Evolutionary conservation across 257 asterid genomes (phyloP).

Genomic region (Primulina huaijiensis): DNA sequence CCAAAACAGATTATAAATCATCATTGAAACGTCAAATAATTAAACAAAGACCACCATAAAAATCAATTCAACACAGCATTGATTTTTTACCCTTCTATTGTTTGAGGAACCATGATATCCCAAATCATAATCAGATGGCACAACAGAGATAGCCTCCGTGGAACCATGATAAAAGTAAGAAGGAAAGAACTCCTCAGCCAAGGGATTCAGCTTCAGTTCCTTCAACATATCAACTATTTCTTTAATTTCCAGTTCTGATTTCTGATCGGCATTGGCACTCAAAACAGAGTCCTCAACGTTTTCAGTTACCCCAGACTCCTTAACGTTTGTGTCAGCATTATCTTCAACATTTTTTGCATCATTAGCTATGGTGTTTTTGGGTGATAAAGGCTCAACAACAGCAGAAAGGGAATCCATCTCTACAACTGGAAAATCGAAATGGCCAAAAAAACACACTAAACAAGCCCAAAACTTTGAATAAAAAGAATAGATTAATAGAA

Average conservation of each 20-base stretch:
- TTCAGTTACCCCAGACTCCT: constrained; percentile 36
- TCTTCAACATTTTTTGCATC: constrained; percentile 30
- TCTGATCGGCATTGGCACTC: constrained; percentile 39
- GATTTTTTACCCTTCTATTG: constrained; percentile 61
- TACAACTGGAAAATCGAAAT: constrained; percentile 62
- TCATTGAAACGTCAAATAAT: constrained; percentile 22
- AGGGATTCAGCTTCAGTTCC: constrained; percentile 75
- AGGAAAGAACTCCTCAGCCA: constrained; percentile 87
- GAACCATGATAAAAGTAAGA: constrained; percentile 57
- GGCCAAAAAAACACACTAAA: constrained; percentile 24
- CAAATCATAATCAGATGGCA: constrained; percentile 38
- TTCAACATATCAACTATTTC: constrained; percentile 67
- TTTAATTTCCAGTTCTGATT: constrained; percentile 63
- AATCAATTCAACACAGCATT: constrained; percentile 13
- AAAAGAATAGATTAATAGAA: neutral
- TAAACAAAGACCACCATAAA: constrained; percentile 3
- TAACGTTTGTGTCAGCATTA: constrained; percentile 35
- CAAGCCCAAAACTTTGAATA: neutral
- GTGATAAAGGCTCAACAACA: constrained; percentile 38
- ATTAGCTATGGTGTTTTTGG: constrained; percentile 29
- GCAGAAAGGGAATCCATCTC: constrained; percentile 39
- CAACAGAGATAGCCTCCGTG: constrained; percentile 42
- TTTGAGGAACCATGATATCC: constrained; percentile 50
- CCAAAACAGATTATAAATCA: constrained; percentile 9
- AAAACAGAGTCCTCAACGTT: constrained; percentile 50